Base-by-base conservation (phyloP, 805 yeast genomes). In the Clavispora santaluciae region DNA sequence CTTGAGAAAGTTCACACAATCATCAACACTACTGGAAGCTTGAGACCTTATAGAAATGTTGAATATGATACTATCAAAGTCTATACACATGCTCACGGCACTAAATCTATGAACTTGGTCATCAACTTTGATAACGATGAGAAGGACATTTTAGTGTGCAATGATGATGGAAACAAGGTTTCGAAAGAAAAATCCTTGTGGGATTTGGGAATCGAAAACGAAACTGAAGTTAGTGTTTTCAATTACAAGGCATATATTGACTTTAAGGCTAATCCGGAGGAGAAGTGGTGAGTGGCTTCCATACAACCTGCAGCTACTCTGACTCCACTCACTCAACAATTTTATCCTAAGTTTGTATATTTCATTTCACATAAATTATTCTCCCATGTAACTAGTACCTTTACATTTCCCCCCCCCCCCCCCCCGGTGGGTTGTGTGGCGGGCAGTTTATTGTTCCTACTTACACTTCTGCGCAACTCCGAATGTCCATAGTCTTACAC, bases 51-150 rank as follows among this genome's bases (percentile, higher is more conserved):
- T 61, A 73, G 97, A 55, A 85, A 74, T 45, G 86, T 86, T 8
- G 69, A 64, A 0, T 85, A 79, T 48, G 86, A 91, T 56, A 71
- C 90, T 0, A 60, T 91, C 42, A 93, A 93, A 61, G 74, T 93
- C 6, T 93, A 93, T 64, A 85, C 96, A 22, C 89, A 88, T 57
- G 98, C 99, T 0, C 98, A 91, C 61, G 93, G 95, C 10, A 77
- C 95, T 22, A 93, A 93, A 64, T 86, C 96, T 2, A 84, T 89
- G 79, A 89, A 93, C 57, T 71, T 93, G 50, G 93, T 89, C 35
- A 85, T 93, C 47, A 93, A 93, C 59, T 76, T 93, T 59, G 96
- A 87, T 21, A 81, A 90, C 54, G 73, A 69, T 48, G 85, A 82
- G 5, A 83, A 80, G 42, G 85, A 95, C 89, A 67, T 86, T 12